Evolutionary conservation across 2,329 filamentous ascomycete species (phyloP).

Genomic region (Aspergillus sp.): DNA sequence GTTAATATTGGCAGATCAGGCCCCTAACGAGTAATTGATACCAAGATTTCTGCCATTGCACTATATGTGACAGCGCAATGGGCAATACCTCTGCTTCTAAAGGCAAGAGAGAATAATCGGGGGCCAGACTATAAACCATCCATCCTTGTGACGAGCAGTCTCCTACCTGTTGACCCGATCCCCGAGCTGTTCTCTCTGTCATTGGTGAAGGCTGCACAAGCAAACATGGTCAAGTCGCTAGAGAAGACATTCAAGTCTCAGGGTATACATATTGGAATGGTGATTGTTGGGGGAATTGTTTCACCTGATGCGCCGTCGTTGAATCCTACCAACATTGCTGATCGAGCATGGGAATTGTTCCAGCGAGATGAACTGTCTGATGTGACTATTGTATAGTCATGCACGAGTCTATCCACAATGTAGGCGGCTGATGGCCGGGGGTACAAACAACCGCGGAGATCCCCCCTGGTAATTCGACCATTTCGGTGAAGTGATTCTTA

Average conservation of each 20-base stretch:
- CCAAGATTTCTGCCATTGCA: background rate
- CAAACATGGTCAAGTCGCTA: slow-evolving; percentile 2
- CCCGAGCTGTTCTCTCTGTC: slow-evolving; percentile 2
- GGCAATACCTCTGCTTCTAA: background rate
- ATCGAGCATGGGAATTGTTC: slow-evolving; percentile 5
- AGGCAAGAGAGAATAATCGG: background rate
- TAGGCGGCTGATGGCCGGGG: no score
- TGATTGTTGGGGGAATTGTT: background rate
- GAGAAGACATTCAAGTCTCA: background rate
- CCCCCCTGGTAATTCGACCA: no score
- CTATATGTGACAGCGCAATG: background rate
- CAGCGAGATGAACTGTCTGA: background rate
- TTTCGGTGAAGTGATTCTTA: no score
- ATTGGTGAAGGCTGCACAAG: slow-evolving; percentile 3
- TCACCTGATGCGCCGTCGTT: background rate
- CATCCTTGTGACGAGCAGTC: slow-evolving; percentile 3
- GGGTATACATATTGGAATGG: background rate
- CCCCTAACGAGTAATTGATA: background rate
- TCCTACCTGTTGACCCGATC: background rate
- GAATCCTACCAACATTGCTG: slow-evolving; percentile 3
- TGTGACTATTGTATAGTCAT: background rate
- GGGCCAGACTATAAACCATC: background rate
- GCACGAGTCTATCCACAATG: background rate
- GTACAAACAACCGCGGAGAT: no score
- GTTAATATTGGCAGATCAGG: background rate